A percentile compares a stretch with the other conserved stretches of the same genome.
Conservation (phyloP, 2,329 filamentous ascomycete species). For the Cytospora paraplurivora region DNA sequence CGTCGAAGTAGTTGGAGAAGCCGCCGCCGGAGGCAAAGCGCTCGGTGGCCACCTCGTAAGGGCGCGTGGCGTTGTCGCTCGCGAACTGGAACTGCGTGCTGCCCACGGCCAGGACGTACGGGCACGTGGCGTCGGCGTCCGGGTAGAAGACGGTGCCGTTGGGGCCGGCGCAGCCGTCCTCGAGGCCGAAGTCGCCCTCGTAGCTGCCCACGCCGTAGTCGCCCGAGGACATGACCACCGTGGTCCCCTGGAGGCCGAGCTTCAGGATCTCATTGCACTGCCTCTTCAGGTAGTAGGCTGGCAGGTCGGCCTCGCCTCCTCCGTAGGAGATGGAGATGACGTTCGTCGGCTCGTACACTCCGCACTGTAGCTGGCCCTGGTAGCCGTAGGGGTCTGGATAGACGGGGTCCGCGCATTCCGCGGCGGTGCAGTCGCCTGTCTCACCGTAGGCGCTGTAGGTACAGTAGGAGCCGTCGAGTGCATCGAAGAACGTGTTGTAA, state of each 20-base stretch:
- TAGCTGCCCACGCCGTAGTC: constrained; percentile 43
- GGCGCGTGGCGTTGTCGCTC: constrained; percentile 20
- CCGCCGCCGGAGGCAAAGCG: constrained; percentile 38
- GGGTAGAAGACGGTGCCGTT: constrained; percentile 46
- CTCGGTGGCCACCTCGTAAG: constrained; percentile 32
- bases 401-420: constrained; percentile 48
- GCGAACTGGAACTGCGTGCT: constrained; percentile 33
- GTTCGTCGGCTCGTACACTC: constrained; percentile 47
- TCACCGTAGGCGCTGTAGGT: constrained; percentile 49
- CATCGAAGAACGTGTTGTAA: constrained; percentile 49
- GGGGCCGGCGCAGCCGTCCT: constrained; percentile 41
- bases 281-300: constrained; percentile 48
- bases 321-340: constrained; percentile 56
- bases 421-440: constrained; percentile 44
- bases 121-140: constrained; percentile 48
- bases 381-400: constrained; percentile 55
- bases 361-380: constrained; percentile 44
- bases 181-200: constrained; percentile 32
- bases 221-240: constrained; percentile 45
- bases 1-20: constrained; percentile 40
- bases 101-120: constrained; percentile 51
- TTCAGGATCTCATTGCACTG: constrained; percentile 50
- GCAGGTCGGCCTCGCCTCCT: constrained; percentile 49
- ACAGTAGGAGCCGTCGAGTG: constrained; percentile 47
- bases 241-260: constrained; percentile 46